phyloP scores from a whole-genome alignment of 192 early-diverging fungal species.

The Coemansia asiatica region DNA sequence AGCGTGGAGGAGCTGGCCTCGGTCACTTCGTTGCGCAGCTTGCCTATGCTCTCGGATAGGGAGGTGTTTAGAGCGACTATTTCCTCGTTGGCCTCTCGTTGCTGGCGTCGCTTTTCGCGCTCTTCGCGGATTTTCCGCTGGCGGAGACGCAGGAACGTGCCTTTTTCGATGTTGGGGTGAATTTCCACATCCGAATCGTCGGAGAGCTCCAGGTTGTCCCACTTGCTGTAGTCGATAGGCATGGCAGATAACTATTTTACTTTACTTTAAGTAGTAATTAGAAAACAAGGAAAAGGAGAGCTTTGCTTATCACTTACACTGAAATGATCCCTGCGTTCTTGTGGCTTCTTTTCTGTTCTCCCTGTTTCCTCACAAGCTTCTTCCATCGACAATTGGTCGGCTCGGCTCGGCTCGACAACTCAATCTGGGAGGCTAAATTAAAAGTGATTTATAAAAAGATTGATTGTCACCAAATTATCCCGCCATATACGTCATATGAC shows the following conservation, averaged over 20 bases:
- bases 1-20: conserved; percentile 17
- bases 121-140: conserved; percentile 86
- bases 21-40: conserved; percentile 23
- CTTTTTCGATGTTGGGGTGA: conserved; percentile 95
- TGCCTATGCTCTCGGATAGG: conserved; percentile 29
- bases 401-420: neutral
- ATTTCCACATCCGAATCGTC: conserved; percentile 96
- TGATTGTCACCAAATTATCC: neutral
- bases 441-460: neutral
- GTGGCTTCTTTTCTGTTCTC: too few species aligned
- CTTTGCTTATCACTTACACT: too few species aligned
- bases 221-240: conserved; percentile 87
- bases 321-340: too few species aligned
- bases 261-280: conserved; percentile 1
- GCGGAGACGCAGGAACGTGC: conserved; percentile 85
- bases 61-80: conserved; percentile 39
- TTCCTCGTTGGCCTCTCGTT: conserved; percentile 47
- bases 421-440: neutral
- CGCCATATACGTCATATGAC: neutral
- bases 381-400: too few species aligned
- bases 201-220: conserved; percentile 94
- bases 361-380: too few species aligned
- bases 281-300: too few species aligned
- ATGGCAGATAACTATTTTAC: conserved; percentile 2
- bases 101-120: conserved; percentile 70